phyloP scores from a whole-genome alignment of 164 flowering plant species.

The Chimonanthus praecox region DNA sequence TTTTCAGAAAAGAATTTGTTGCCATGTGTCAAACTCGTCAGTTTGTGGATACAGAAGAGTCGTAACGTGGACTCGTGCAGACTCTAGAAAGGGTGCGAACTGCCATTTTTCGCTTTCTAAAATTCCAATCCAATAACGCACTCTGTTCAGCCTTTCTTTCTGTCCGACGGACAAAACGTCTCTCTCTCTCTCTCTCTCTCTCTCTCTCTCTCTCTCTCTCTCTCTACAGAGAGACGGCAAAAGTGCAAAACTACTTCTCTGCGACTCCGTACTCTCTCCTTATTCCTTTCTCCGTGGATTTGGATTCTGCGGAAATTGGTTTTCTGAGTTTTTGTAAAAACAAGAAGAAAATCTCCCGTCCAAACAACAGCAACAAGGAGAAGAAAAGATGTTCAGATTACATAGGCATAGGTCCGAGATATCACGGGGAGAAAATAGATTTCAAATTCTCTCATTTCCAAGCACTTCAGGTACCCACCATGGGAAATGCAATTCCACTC shows the following conservation, averaged over 20 bases:
- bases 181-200: no score
- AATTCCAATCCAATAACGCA: no score
- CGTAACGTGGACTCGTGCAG: no score
- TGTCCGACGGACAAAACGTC: neutral
- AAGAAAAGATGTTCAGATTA: conserved; percentile 52
- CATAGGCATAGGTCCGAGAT: conserved; percentile 40
- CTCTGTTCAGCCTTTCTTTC: neutral
- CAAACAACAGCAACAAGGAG: neutral
- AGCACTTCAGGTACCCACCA: conserved; percentile 39
- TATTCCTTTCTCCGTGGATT: neutral
- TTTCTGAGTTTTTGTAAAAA: neutral
- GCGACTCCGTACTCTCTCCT: neutral
- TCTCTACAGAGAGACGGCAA: neutral
- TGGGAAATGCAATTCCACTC: neutral
- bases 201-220: neutral
- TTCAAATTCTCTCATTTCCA: conserved; percentile 59
- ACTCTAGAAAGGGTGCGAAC: no score
- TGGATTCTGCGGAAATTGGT: neutral
- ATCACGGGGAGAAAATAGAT: conserved; percentile 52
- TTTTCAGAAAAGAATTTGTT: no score
- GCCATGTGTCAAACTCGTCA: no score
- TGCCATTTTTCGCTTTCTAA: no score
- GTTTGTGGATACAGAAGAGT: no score
- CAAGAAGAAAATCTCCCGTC: neutral
- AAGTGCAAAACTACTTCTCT: conserved; percentile 2